Base-by-base conservation (phyloP, 2,329 filamentous ascomycete genomes). In the Aspergillus hiratsukae region DNA sequence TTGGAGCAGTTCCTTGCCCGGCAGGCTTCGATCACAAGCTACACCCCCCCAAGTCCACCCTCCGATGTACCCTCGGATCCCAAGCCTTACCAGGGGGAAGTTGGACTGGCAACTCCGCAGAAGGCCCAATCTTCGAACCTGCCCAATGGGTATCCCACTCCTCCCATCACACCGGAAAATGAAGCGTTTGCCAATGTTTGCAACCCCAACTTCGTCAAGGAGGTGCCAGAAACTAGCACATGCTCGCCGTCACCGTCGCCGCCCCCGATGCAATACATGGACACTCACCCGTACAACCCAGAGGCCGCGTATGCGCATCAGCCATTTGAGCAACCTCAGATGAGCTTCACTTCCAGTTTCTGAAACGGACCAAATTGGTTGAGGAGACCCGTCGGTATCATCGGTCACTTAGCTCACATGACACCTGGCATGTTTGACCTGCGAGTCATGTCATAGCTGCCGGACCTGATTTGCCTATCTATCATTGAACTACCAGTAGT, bases 1-100 rank as follows among this genome's bases (percentile, higher is more conserved):
- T 78, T 90, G 51, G 86, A 88, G 62, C 78, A 83, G 61, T 89
- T 89, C 79, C 78, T 90, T 58, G 80, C 81, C 61, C 82, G 83
- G 58, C 84, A 87, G 72, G 81, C 82, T 58, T 80, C 82, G 25
- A 77, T 85, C 68, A 75, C 78, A 64, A 75, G 69, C 69, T 71
- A 78, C 69, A 65, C 69, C 29, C 72, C 74, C 46, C 72, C 73
- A 37, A 75, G 73, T 46, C 75, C 76, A 17, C 72, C 75, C 17
- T 71, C 72, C 14, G 74, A 76, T 51, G 65, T 64, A 55, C 62
- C 64, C n/a, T 59, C 64, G 27, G 71, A 74, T 55, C 69, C 74
- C 21, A 75, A 76, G 62, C 69, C 74, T 6, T 76, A 76, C 58
- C 66, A 67, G 37, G 72, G 70, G 41, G 73, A 76, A 55, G 70